Conservation (phyloP, 1,139 yeast species). For the Pneumocystis wakefieldiae region DNA sequence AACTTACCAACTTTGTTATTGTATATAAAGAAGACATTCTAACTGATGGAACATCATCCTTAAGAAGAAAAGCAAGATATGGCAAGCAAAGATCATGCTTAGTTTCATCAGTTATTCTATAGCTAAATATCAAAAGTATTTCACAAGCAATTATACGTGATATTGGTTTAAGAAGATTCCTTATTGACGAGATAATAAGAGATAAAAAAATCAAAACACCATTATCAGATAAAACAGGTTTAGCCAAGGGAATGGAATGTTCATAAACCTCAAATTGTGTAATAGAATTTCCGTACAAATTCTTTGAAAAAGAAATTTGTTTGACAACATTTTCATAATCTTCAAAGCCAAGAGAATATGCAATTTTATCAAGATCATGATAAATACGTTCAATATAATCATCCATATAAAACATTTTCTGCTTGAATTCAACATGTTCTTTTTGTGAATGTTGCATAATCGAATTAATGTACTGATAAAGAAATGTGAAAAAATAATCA, state of each 20-base stretch:
- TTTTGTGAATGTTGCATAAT: slow-evolving; percentile 24
- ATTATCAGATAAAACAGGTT: slow-evolving; percentile 23
- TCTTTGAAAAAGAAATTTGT: slow-evolving; percentile 7
- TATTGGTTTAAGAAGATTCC: slow-evolving; percentile 47
- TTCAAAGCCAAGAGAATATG: slow-evolving; percentile 15
- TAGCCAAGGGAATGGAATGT: slow-evolving; percentile 22
- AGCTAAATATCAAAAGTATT: slow-evolving; percentile 59
- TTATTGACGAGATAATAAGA: slow-evolving; percentile 46
- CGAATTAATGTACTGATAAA: slow-evolving; percentile 49
- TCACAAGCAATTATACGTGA: slow-evolving; percentile 63
- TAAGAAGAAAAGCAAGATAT: slow-evolving; percentile 44
- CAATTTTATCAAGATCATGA: slow-evolving; percentile 25
- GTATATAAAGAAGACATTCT: slow-evolving; percentile 32
- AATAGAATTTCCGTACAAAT: not conserved
- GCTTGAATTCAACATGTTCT: slow-evolving; percentile 21
- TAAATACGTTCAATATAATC: slow-evolving; percentile 43
- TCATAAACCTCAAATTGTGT: slow-evolving; percentile 20
- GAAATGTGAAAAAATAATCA: slow-evolving; percentile 48
- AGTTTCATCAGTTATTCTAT: slow-evolving; percentile 62
- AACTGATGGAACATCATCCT: slow-evolving; percentile 42
- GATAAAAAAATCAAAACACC: slow-evolving; percentile 51
- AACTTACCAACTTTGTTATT: slow-evolving; percentile 36
- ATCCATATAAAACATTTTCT: slow-evolving; percentile 31
- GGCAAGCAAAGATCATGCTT: slow-evolving; percentile 80
- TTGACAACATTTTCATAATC: slow-evolving; percentile 1